These are phyloP conservation scores for Delonix regia DNA, from an alignment of 306 rosid genomes.

Conservation along the genomic window DNA sequence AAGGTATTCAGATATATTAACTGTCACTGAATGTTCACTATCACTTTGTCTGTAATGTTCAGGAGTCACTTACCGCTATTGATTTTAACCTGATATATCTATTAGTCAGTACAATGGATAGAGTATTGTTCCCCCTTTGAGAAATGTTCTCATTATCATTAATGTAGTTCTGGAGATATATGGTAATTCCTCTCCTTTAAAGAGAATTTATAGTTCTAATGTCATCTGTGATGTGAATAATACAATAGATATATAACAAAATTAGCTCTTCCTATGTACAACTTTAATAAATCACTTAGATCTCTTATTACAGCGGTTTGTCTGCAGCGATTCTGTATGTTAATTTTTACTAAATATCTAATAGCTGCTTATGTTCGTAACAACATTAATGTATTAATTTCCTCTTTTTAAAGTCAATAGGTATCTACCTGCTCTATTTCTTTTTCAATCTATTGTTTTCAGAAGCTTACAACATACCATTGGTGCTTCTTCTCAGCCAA, in stretches of 20 bases:
- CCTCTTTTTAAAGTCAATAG: not conserved
- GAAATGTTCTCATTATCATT: not conserved
- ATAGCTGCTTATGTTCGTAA: not conserved
- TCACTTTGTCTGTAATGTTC: not conserved
- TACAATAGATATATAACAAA: not conserved
- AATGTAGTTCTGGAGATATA: not conserved
- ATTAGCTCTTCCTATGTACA: not conserved
- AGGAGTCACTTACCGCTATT: not conserved
- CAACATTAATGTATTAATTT: not conserved
- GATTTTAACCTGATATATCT: not conserved
- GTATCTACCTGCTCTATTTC: not conserved
- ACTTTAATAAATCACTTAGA: not conserved
- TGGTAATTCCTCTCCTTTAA: not conserved
- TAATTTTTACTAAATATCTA: constrained; percentile 3
- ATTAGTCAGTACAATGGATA: not conserved
- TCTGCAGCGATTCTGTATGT: not conserved
- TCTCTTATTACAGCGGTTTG: not conserved
- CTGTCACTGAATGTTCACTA: not conserved
- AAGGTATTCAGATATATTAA: constrained; percentile 46
- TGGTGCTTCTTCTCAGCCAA: not conserved
- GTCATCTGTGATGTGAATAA: no score
- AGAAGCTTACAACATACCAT: constrained; percentile 12
- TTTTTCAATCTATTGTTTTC: not conserved
- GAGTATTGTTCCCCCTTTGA: not conserved
- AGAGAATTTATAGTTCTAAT: not conserved